Base-by-base conservation (phyloP, 2,329 filamentous ascomycete species). In the Ophiostoma ips region DNA sequence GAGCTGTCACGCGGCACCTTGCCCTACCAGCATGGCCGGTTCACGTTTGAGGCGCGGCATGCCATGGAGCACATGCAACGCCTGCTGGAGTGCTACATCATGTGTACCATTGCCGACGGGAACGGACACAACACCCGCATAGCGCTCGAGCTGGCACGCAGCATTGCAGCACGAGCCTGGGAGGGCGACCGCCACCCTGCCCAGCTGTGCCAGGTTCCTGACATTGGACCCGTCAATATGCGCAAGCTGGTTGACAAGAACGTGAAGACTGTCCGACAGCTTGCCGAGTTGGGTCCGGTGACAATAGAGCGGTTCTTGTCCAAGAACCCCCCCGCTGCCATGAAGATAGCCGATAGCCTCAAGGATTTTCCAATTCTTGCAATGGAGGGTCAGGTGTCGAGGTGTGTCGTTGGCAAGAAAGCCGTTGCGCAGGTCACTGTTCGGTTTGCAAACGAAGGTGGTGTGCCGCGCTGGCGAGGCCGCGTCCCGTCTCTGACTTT, bases 251-350 rank as follows among this genome's bases (percentile, higher is more conserved):
- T 79, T 3, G 72, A 75, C 36, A 79, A 79, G n/a, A 79, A 81
- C 1, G 76, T 96, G 49, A 77, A 69, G 28, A 84, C 71, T 5
- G 78, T 96, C 6, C 76, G 83, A 38, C 75, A 77, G n/a, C 68
- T 98, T 12, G 77, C 81, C 15, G 66, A 63, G 7, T 72, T 79
- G 13, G 82, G 90, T 34, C 71, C 82, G 24, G 75, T 80, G 49
- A 75, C 79, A 24, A 86, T 98, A 48, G 90, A 96, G 58, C 75
- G 79, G 45, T 67, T 87, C 21, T 63, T 94, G 44, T 83, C 80
- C 55, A 82, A 83, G 49, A 87, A 94, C 56, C 86, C 88, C 0
- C 87, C 90, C 0, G 95, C 84, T 60, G 92, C 90, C 0, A 73
- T 76, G 41, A 82, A 81, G 38, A 61, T 94, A 38, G 67, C 84